Evolutionary conservation across 139 green algal genomes (phyloP).

Genomic region (Spirogloea muscicola): DNA sequence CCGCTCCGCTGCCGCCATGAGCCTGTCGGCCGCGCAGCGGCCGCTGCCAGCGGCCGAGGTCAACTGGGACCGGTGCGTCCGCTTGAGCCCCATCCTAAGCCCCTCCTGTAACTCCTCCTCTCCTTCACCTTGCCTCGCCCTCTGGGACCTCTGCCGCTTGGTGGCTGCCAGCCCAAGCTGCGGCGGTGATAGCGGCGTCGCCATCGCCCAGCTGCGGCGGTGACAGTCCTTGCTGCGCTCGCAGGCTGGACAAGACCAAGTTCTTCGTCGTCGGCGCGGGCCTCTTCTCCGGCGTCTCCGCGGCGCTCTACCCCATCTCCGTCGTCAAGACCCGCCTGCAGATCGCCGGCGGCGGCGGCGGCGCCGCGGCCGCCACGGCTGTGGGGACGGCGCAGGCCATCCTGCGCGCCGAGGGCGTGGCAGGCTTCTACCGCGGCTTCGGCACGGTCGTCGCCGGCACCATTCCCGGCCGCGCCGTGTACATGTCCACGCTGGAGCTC

Average conservation of each 20-base stretch:
- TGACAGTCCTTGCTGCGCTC: too few relatives aligned
- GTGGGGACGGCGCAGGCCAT: constrained; percentile 50
- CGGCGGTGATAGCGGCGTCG: too few relatives aligned
- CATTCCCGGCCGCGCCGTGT: constrained; percentile 58
- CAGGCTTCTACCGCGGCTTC: constrained; percentile 73
- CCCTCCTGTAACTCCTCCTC: too few relatives aligned
- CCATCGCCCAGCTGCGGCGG: too few relatives aligned
- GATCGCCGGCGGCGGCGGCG: constrained; percentile 18
- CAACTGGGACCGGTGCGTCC: too few relatives aligned
- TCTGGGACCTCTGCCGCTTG: too few relatives aligned
- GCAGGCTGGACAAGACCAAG: constrained; percentile 77
- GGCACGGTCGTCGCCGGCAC: constrained; percentile 49
- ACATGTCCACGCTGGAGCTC: constrained; percentile 70
- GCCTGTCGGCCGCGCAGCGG: too few relatives aligned
- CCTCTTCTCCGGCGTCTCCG: constrained; percentile 76
- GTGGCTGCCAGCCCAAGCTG: too few relatives aligned
- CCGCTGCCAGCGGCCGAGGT: too few relatives aligned
- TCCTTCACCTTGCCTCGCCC: too few relatives aligned
- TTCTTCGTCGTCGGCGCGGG: constrained; percentile 79
- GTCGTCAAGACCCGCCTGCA: constrained; percentile 86
- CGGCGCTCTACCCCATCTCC: constrained; percentile 75
- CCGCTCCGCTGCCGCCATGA: too few relatives aligned
- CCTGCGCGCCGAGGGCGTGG: constrained; percentile 69
- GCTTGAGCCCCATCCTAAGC: too few relatives aligned
- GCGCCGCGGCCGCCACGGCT: not conserved